Conservation (phyloP, 495 filamentous ascomycete species). For the Xylaria flabelliformis region DNA sequence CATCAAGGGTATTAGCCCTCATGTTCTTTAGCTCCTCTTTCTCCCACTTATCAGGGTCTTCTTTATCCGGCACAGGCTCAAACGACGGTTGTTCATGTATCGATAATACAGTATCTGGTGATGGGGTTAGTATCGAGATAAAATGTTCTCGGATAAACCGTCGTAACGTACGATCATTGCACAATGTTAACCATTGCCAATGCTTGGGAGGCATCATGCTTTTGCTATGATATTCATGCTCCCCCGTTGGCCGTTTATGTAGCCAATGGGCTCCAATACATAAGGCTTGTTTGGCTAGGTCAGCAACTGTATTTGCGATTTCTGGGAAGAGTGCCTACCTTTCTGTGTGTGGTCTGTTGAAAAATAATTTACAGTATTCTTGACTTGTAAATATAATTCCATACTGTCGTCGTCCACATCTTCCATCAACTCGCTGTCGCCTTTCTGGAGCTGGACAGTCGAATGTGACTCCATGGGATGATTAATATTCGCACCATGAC, state of each 20-base stretch:
- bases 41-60: constrained; percentile 42
- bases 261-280: constrained; percentile 85
- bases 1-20: constrained; percentile 71
- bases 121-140: constrained; percentile 23
- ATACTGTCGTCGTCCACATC: constrained; percentile 31
- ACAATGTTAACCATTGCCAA: constrained; percentile 87
- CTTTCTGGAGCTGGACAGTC: constrained; percentile 27
- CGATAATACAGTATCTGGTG: constrained; percentile 72
- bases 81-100: constrained; percentile 76
- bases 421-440: constrained; percentile 12
- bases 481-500: constrained; percentile 16
- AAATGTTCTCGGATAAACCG: neutral
- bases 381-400: constrained; percentile 39
- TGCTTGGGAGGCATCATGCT: constrained; percentile 44
- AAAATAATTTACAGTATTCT: constrained; percentile 49
- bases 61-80: constrained; percentile 38
- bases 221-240: constrained; percentile 32
- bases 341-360: constrained; percentile 47
- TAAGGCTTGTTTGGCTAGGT: constrained; percentile 58
- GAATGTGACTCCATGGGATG: constrained; percentile 18
- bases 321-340: constrained; percentile 29
- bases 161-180: constrained; percentile 68
- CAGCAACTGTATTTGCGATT: constrained; percentile 11
- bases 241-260: constrained; percentile 55
- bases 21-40: constrained; percentile 57